Evolutionary conservation across 495 filamentous ascomycete species (phyloP).

Genomic region (Aspergillus funiculosus): DNA sequence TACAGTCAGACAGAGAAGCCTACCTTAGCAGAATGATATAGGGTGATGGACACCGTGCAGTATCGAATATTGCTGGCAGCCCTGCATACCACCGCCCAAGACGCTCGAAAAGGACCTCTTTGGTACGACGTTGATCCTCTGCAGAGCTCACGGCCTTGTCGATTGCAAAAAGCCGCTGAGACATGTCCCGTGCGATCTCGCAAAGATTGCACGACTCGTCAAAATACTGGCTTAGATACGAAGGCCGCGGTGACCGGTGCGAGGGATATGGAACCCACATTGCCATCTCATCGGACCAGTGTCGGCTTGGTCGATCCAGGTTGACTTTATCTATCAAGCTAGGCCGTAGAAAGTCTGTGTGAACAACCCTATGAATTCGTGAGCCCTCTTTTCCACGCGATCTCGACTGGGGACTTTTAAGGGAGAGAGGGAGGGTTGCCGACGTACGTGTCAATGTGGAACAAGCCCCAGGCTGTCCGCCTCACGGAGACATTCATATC

Average conservation of each 20-base stretch:
- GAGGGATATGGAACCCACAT: constrained; percentile 39
- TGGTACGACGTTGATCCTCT: constrained; percentile 19
- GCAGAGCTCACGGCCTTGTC: constrained; percentile 2
- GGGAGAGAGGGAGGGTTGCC: neutral
- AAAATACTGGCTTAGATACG: constrained; percentile 35
- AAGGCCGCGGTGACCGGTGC: constrained; percentile 27
- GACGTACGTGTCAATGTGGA: constrained; percentile 42
- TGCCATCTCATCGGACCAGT: constrained; percentile 15
- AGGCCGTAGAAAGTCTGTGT: constrained; percentile 38
- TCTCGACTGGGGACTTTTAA: too few relatives aligned
- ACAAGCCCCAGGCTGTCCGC: constrained; percentile 41
- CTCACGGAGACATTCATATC: constrained; percentile 35
- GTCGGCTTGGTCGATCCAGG: constrained; percentile 20
- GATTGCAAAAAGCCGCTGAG: constrained; percentile 32
- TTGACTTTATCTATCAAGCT: constrained; percentile 37
- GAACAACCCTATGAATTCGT: constrained; percentile 35
- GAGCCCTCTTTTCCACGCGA: too few relatives aligned
- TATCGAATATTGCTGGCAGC: constrained; percentile 29
- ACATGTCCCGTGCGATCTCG: constrained; percentile 40
- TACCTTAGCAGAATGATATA: constrained; percentile 38
- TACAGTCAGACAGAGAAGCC: neutral
- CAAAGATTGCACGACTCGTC: constrained; percentile 37
- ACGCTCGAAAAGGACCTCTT: constrained; percentile 31
- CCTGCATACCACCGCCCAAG: constrained; percentile 31
- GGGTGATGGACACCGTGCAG: constrained; percentile 25